Base-by-base conservation (phyloP, 495 filamentous ascomycete species). In the Penicillium soppii region DNA sequence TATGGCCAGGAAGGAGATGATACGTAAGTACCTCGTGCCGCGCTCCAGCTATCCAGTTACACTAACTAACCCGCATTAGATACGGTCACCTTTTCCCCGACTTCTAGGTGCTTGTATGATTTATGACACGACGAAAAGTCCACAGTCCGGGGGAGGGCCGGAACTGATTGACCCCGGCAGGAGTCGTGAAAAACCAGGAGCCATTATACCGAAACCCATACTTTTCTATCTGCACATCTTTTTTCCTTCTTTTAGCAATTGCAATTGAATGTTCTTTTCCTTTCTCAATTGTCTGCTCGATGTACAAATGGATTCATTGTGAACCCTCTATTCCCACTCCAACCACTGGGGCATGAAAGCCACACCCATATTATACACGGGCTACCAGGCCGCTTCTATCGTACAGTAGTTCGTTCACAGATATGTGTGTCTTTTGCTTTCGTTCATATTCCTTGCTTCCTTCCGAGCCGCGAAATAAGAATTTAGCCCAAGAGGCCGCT, bases 1-100 rank as follows among this genome's bases (percentile, higher is more conserved):
- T 98, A 98, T 63, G 91, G 91, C 38, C 71, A 79, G 43, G 71
- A 70, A 22, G 89, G 90, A 16, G 77, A 84, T 45, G 91, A 97
- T 72, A 78, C 86, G 91, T 96, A 82, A 67, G 91, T 90, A 55
- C 22, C 42, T 10, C 19, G 17, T 46, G 33, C 12, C 26, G 29
- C 1, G 2, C 20, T 37, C 39, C n/a, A 15, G 10, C 16, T 22
- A 16, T 17, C 41, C 2, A 40, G 21, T 13, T 36, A 15, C 12
- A 47, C 44, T 53, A 48, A 19, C 64, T 65, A 26, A 67, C 39
- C 17, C 5, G 15, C 38, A 32, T 50, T 59, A 90, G 87, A 63
- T 82, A 85, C 57, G 84, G 83, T 33, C 77, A 87, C 63, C 67
- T 89, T 41, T 91, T 91, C 76, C 74, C 73, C 35, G 87, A 91